Evolutionary conservation across 805 yeast species (phyloP), one percentile per base, ranked within the genome.

Genomic region (Lachancea quebecensis): DNA sequence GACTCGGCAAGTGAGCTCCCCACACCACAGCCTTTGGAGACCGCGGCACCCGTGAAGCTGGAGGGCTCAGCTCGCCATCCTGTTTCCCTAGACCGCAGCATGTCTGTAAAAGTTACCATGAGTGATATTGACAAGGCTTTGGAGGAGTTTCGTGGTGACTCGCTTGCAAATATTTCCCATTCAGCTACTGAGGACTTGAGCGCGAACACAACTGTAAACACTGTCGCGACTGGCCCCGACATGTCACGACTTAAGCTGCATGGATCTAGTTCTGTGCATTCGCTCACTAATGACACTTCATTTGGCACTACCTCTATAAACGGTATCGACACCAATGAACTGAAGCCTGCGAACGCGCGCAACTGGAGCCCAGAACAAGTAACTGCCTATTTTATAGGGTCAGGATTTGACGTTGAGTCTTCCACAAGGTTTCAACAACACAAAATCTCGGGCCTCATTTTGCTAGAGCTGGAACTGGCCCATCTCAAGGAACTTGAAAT

Each of bases 401-500:
- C 80, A 33, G 93, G 93, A 6, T 87, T 87, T 57, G 95, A 87
- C 51, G 64, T 73, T 45, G 77, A 74, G 21, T 77, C 84, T n/a
- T 82, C 95, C 1, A 80, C 84, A 1, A 81, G 85, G 57, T 93
- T 93, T 64, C 79, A 82, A 5, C 78, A 81, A 54, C 98, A 93
- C 65, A 88, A 89, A 56, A 88, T 93, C 48, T 82, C 90, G 1
- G 99, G 99, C 27, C 69, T 79, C 5, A 91, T 93, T 44, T 66
- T 93, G 38, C 71, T 93, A 43, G 95, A 90, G 64, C 72, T 93
- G 50, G 97, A 91, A 57, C 72, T 91, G 50, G 75, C 87, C 1
- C 85, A 85, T 57, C 73, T 93, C 57, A 93, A 91, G 62, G 99
- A 93, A 64, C 70, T 93, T 47, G 99, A 90, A 46, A 91, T 93